A percentile compares a stretch with the other conserved stretches of the same genome.
Conservation (phyloP, 345 rosid genomes). For the Salix viminalis region DNA sequence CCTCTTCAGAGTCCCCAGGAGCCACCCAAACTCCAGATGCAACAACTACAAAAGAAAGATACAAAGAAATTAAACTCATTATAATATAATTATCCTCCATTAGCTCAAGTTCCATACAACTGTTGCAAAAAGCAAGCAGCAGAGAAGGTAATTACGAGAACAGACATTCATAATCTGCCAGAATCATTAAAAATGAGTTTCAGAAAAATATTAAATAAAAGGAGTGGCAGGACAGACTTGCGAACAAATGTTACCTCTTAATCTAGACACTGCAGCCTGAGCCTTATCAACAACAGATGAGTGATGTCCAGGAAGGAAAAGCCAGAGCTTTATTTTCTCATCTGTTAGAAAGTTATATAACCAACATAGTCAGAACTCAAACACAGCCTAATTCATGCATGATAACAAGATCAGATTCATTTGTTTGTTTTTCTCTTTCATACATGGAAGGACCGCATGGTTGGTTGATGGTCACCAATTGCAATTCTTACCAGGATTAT, state of each 20-base stretch:
- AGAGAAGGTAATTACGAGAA: not conserved
- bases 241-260: conserved; percentile 58
- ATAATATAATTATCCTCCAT: conserved; percentile 6
- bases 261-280: conserved; percentile 71
- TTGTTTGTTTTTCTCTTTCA: not conserved
- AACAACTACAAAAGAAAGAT: conserved; percentile 50
- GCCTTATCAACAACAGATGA: conserved; percentile 65
- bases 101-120: not conserved
- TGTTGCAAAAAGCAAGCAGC: not conserved
- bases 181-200: not conserved
- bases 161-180: not conserved
- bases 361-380: not conserved
- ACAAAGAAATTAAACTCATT: conserved; percentile 2
- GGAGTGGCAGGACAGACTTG: not conserved
- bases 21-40: conserved; percentile 95
- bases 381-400: not conserved
- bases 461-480: not conserved
- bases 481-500: conserved; percentile 79
- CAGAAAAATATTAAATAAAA: not conserved
- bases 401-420: not conserved
- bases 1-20: conserved; percentile 98
- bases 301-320: conserved; percentile 83
- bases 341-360: conserved; percentile 37
- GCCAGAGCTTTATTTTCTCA: conserved; percentile 99
- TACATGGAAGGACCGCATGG: not conserved